A percentile compares a stretch with the other conserved stretches of the same genome.
These are phyloP conservation scores for Phytophthora cryptogea DNA, from an alignment of 352 stramenopile genomes.

Conservation along the genomic window DNA sequence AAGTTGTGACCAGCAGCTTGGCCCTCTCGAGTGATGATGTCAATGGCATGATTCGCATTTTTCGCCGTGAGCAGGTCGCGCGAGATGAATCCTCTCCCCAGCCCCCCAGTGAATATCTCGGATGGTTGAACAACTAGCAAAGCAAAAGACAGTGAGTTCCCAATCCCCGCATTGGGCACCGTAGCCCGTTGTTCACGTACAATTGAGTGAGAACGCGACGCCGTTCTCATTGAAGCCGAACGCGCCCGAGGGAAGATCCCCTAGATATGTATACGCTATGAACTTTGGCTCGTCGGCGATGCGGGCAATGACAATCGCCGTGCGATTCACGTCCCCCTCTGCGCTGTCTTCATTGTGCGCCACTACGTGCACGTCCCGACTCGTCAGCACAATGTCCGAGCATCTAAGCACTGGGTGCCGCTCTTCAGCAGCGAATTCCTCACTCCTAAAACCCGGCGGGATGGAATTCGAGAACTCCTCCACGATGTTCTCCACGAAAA, in stretches of 20 bases:
- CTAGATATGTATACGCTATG: conserved; percentile 75
- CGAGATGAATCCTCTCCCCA: conserved; percentile 75
- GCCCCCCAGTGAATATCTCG: conserved; percentile 57
- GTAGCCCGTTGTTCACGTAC: conserved; percentile 31
- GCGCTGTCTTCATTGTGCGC: conserved; percentile 76
- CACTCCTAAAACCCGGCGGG: conserved; percentile 39
- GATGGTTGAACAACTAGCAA: conserved; percentile 66
- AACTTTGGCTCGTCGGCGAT: conserved; percentile 61
- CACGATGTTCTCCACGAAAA: conserved; percentile 79
- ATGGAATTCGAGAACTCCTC: conserved; percentile 76
- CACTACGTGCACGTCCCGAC: conserved; percentile 46
- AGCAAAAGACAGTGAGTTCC: not conserved
- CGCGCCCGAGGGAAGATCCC: conserved; percentile 68
- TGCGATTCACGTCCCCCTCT: conserved; percentile 60
- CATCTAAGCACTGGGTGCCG: conserved; percentile 52
- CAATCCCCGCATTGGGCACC: not conserved
- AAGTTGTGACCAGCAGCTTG: conserved; percentile 79
- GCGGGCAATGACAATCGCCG: conserved; percentile 62
- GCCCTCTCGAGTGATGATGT: conserved; percentile 47
- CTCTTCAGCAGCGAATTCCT: conserved; percentile 15
- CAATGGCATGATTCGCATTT: conserved; percentile 52
- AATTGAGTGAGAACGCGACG: conserved; percentile 81
- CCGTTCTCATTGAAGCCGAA: conserved; percentile 77
- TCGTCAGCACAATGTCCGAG: conserved; percentile 71
- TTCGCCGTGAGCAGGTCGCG: conserved; percentile 56